Conservation (phyloP, 1,139 yeast genomes). For the Yamadazyma spencermartinsiae region DNA sequence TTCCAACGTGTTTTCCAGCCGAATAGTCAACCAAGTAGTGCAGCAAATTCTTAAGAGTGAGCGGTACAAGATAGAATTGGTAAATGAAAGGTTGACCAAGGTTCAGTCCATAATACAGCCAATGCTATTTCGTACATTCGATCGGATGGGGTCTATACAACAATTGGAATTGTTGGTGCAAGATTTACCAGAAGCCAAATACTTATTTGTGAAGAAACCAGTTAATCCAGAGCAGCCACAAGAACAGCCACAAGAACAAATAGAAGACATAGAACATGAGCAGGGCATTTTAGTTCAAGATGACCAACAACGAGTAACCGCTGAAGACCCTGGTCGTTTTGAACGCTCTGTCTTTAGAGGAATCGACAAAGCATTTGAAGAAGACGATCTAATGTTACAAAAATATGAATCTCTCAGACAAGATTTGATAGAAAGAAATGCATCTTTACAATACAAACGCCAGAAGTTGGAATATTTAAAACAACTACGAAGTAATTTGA, state of each 20-base stretch:
- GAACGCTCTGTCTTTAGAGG: not conserved
- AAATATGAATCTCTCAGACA: conserved; percentile 27
- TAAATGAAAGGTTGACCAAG: conserved; percentile 28
- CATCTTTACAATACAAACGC: conserved; percentile 23
- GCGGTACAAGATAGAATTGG: conserved; percentile 26
- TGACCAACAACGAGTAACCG: conserved; percentile 9
- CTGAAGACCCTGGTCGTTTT: not conserved
- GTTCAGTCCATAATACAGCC: conserved; percentile 29
- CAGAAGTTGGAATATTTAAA: conserved; percentile 30
- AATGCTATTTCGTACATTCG: conserved; percentile 27
- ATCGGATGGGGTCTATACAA: conserved; percentile 10
- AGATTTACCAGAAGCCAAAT: conserved; percentile 37
- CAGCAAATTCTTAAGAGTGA: conserved; percentile 40
- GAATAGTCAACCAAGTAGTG: conserved; percentile 36
- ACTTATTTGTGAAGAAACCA: conserved; percentile 20
- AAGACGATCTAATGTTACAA: conserved; percentile 17
- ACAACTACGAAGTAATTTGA: conserved; percentile 18
- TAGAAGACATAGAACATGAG: conserved; percentile 7
- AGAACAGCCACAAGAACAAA: conserved; percentile 8
- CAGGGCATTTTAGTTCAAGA: conserved; percentile 18
- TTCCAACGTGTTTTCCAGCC: conserved; percentile 27
- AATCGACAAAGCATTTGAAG: not conserved
- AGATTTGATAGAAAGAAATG: conserved; percentile 19
- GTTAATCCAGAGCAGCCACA: not conserved
- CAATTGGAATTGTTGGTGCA: conserved; percentile 26